phyloP scores from a whole-genome alignment of 2,329 filamentous ascomycete genomes.

The Aspergillus quadricinctus region DNA sequence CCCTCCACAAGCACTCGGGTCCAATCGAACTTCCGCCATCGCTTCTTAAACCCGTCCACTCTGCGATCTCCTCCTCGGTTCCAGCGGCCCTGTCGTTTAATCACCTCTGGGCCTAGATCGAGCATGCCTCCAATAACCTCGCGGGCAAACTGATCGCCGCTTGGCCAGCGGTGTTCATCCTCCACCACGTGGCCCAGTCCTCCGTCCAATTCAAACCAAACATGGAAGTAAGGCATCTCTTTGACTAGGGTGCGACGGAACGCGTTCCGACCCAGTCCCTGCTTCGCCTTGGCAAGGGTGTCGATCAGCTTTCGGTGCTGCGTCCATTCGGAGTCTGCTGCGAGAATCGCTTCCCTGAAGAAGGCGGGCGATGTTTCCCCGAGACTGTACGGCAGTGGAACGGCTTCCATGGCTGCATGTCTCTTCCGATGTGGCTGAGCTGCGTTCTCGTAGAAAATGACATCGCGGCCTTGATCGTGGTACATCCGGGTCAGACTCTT shows the following conservation, averaged over 20 bases:
- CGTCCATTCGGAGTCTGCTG: constrained; percentile 86
- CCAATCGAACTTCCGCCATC: constrained; percentile 94
- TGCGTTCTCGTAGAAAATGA: constrained; percentile 97
- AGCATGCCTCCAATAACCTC: constrained; percentile 92
- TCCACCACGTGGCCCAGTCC: constrained; percentile 91
- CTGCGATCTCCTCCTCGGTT: constrained; percentile 60
- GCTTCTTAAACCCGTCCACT: constrained; percentile 72
- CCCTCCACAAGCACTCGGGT: constrained; percentile 58
- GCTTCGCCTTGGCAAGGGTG: constrained; percentile 56
- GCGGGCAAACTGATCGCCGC: constrained; percentile 85
- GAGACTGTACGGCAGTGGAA: constrained; percentile 86
- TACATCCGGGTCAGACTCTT: constrained; percentile 93
- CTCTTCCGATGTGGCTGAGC: constrained; percentile 70
- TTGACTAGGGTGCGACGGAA: constrained; percentile 81
- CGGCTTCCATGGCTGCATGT: constrained; percentile 80
- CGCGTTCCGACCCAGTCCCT: constrained; percentile 70
- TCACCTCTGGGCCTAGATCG: constrained; percentile 72
- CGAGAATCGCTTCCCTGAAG: constrained; percentile 89
- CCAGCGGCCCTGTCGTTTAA: constrained; percentile 91
- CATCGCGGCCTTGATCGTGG: constrained; percentile 84
- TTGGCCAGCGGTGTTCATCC: constrained; percentile 78
- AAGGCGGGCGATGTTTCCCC: constrained; percentile 90
- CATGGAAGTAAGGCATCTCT: constrained; percentile 98
- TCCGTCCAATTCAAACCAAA: constrained; percentile 89
- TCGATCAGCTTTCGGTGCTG: constrained; percentile 95